Evolutionary conservation across 2,329 filamentous ascomycete species (phyloP).

Genomic region (Trichoderma koningiopsis): DNA sequence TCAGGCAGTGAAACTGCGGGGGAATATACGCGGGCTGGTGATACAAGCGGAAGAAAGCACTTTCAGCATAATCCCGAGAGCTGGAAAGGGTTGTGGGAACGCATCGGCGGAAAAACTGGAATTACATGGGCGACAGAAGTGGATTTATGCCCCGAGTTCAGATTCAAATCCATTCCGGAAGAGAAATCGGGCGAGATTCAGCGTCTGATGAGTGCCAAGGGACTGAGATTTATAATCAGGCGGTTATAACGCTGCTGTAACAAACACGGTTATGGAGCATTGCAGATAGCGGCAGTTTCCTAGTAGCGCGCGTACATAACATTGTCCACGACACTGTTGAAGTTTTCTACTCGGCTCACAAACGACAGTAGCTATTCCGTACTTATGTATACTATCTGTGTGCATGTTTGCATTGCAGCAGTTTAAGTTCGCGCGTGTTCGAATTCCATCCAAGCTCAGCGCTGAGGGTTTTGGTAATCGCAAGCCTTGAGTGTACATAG

Average conservation of each 20-base stretch:
- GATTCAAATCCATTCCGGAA: background rate
- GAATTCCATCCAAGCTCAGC: no score
- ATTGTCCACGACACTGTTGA: no score
- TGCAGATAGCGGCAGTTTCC: no score
- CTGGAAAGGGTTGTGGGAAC: conserved; percentile 1
- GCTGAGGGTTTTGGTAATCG: no score
- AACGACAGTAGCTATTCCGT: no score
- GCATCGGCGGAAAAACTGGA: background rate
- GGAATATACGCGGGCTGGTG: background rate
- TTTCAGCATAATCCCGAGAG: conserved; percentile 4
- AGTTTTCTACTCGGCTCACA: no score
- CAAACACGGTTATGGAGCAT: no score
- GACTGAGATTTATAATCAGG: background rate
- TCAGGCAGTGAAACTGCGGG: background rate
- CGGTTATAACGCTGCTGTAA: background rate
- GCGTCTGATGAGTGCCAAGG: background rate
- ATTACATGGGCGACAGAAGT: background rate
- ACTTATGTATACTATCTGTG: no score
- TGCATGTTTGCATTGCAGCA: no score
- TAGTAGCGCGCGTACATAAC: no score
- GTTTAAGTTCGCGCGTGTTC: no score
- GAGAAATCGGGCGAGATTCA: background rate
- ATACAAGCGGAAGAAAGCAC: background rate
- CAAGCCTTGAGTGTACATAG: no score
- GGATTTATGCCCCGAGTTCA: conserved; percentile 1